Percentiles rank a stretch among this genome's conserved stretches.
These are phyloP conservation scores for Umbelopsis ramanniana DNA, from an alignment of 192 early-diverging fungal species.

Conservation along the genomic window DNA sequence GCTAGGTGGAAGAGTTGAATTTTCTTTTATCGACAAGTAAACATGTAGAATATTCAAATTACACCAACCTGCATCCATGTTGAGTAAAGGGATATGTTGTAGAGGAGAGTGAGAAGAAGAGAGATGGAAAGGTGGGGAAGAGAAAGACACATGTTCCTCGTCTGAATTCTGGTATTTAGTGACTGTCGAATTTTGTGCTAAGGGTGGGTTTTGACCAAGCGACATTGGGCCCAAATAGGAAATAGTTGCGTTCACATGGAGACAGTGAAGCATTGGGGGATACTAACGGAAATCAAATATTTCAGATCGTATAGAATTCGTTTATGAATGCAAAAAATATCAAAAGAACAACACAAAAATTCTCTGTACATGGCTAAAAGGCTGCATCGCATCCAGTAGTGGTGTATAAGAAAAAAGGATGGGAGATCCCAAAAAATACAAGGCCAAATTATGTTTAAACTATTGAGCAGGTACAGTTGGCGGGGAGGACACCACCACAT, in stretches of 20 bases:
- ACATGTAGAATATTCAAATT: background rate
- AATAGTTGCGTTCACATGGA: slow-evolving; percentile 5
- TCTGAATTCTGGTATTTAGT: background rate
- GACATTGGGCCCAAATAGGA: slow-evolving; percentile 21
- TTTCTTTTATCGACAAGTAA: background rate
- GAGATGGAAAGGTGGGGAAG: background rate
- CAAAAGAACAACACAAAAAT: background rate
- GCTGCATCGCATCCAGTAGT: no score
- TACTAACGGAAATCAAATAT: no score
- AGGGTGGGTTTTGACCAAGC: slow-evolving; percentile 18
- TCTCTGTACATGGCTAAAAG: background rate
- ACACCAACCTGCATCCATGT: slow-evolving; percentile 2
- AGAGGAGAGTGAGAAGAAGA: background rate
- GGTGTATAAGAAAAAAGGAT: background rate
- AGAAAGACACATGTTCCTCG: slow-evolving; percentile 18
- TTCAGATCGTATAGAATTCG: background rate
- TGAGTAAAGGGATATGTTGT: background rate
- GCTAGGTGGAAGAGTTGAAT: background rate
- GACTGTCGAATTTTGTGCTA: background rate
- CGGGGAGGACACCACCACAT: background rate
- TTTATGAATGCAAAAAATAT: background rate
- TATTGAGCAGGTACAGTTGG: slow-evolving; percentile 2
- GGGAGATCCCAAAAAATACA: background rate
- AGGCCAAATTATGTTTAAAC: background rate
- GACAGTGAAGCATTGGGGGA: background rate